Conservation (phyloP, 345 rosid species). For the Physaria fendleri region DNA sequence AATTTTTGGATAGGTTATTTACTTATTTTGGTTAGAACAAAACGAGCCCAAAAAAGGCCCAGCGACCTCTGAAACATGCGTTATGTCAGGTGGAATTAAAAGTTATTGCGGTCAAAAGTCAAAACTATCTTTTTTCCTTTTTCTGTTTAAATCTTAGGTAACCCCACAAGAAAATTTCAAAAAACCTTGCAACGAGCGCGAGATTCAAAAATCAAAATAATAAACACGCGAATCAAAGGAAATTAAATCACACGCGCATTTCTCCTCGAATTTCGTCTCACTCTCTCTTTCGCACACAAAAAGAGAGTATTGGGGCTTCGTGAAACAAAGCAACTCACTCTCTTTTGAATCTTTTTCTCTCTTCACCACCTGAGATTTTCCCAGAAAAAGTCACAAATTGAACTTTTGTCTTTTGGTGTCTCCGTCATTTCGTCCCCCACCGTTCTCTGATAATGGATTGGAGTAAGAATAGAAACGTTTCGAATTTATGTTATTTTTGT, state of each 20-base stretch:
- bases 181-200: conserved; percentile 42
- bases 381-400: background rate
- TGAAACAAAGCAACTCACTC: conserved; percentile 1
- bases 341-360: background rate
- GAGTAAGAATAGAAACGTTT: background rate
- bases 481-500: background rate
- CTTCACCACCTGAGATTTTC: background rate
- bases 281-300: background rate
- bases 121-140: conserved; percentile 1
- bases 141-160: conserved; percentile 10
- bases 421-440: background rate
- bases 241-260: conserved; percentile 27
- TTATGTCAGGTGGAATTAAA: background rate
- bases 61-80: background rate
- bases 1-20: no score
- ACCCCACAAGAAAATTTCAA: conserved; percentile 22
- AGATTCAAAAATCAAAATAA: conserved; percentile 36
- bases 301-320: conserved; percentile 9
- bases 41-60: background rate
- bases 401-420: background rate
- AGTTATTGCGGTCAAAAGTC: conserved; percentile 22
- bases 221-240: conserved; percentile 14
- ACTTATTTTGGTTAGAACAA: no score
- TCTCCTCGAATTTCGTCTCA: conserved; percentile 15
- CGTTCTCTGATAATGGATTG: conserved; percentile 3